Percentiles rank a stretch among this genome's conserved stretches.
Evolutionary conservation across 176 grass and related monocot species (phyloP).

Genomic region (Typha latifolia): DNA sequence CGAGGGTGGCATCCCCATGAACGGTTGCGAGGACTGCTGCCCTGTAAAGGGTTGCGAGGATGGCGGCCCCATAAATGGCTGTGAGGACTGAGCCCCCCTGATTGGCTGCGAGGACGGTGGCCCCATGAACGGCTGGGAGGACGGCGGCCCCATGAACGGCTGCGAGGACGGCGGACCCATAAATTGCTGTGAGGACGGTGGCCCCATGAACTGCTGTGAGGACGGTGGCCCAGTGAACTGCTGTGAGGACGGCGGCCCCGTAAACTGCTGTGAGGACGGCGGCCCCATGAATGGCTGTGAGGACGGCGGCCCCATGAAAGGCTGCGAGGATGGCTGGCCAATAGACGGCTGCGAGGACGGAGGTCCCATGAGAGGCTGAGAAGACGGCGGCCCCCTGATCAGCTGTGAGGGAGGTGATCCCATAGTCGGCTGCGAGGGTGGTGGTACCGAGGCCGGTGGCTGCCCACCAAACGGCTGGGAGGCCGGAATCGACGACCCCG

Average conservation of each 20-base stretch:
- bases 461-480: slow-evolving; percentile 24
- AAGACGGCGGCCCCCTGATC: too few relatives aligned
- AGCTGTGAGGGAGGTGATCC: too few relatives aligned
- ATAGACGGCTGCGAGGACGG: too few relatives aligned
- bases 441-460: neutral
- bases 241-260: slow-evolving; percentile 3
- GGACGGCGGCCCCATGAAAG: neutral
- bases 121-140: neutral
- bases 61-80: slow-evolving; percentile 19
- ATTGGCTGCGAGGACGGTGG: slow-evolving; percentile 7
- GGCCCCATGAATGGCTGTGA: slow-evolving; percentile 4
- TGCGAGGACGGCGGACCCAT: slow-evolving; percentile 1
- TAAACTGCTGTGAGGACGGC: neutral
- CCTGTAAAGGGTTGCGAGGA: slow-evolving; percentile 4
- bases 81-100: neutral
- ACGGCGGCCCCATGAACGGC: slow-evolving; percentile 5
- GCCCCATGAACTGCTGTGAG: neutral
- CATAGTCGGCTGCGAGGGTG: too few relatives aligned
- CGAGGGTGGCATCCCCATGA: slow-evolving; percentile 3
- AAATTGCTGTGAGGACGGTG: slow-evolving; percentile 5
- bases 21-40: slow-evolving; percentile 6
- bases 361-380: too few relatives aligned
- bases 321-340: too few relatives aligned
- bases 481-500: neutral
- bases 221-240: slow-evolving; percentile 6